A percentile compares a stretch with the other conserved stretches of the same genome.
Conservation (phyloP, 148 eudicot genomes). For the Rhododendron henanense region DNA sequence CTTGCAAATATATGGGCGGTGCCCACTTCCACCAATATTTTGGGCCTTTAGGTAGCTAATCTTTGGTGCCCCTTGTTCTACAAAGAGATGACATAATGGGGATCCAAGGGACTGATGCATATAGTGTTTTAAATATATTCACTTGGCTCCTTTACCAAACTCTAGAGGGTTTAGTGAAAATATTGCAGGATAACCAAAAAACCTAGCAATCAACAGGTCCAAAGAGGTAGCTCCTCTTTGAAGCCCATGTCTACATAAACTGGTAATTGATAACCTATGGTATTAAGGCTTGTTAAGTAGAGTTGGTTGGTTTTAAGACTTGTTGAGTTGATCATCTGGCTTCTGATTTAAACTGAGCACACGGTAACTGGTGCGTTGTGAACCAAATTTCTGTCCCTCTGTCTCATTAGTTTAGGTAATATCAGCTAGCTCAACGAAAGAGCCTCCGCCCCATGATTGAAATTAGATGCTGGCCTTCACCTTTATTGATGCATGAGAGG, state of each 20-base stretch:
- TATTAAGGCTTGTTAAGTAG: not conserved
- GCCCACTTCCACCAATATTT: not conserved
- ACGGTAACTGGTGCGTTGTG: not conserved
- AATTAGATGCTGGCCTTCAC: not conserved
- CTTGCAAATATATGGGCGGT: not conserved
- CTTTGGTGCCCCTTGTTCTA: not conserved
- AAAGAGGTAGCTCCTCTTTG: too few relatives aligned
- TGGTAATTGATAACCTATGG: too few relatives aligned
- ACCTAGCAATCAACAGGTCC: too few relatives aligned
- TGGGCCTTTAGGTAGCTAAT: not conserved
- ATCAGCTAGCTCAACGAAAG: too few relatives aligned
- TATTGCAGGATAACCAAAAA: not conserved
- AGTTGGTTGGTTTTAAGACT: not conserved
- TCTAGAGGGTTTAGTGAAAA: conserved; percentile 4
- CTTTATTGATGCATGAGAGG: not conserved
- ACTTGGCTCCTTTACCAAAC: not conserved
- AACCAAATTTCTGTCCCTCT: not conserved
- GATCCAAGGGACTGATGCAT: not conserved
- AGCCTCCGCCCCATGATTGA: too few relatives aligned
- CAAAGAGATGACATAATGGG: not conserved
- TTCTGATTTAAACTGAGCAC: not conserved
- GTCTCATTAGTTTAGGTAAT: not conserved
- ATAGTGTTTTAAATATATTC: not conserved
- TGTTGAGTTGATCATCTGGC: not conserved
- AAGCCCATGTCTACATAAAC: too few relatives aligned